A percentile compares a stretch with the other conserved stretches of the same genome.
These are phyloP conservation scores for Eucalyptus caleyi DNA, from an alignment of 345 rosid species.

Conservation along the genomic window DNA sequence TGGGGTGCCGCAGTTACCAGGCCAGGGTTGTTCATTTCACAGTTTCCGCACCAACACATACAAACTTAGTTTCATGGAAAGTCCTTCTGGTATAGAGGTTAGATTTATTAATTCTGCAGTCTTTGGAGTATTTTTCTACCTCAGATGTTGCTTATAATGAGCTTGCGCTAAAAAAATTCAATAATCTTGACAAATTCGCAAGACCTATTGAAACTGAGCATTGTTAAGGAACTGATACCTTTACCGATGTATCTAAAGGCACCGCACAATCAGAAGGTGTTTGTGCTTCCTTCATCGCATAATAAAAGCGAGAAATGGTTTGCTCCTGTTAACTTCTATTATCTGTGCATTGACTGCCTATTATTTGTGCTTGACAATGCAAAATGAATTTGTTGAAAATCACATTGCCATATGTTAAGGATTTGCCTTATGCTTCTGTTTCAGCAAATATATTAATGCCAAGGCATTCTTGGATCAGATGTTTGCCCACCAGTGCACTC, in stretches of 20 bases:
- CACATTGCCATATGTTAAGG: not conserved
- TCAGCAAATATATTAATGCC: not conserved
- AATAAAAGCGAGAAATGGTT: not conserved
- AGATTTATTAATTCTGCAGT: not conserved
- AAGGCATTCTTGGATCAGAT: not conserved
- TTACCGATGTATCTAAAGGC: not conserved
- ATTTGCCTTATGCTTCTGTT: not conserved
- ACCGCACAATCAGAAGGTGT: not conserved
- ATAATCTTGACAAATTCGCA: not conserved
- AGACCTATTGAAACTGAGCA: not conserved
- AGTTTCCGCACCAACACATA: constrained; percentile 89
- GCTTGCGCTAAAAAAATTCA: not conserved
- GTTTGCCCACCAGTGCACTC: not conserved
- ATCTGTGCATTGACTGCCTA: not conserved
- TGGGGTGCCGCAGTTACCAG: constrained; percentile 89
- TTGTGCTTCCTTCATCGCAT: not conserved
- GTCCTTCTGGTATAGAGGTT: constrained; percentile 92
- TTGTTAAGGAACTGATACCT: not conserved
- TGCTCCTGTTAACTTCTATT: not conserved
- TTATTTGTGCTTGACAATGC: not conserved
- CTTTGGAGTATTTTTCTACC: not conserved
- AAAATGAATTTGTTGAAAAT: not conserved
- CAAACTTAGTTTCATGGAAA: constrained; percentile 95
- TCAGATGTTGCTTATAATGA: not conserved
- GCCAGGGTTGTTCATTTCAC: constrained; percentile 94